Conservation (phyloP, 371 early-diverging fungal species). For the Umbelopsis sp. region DNA sequence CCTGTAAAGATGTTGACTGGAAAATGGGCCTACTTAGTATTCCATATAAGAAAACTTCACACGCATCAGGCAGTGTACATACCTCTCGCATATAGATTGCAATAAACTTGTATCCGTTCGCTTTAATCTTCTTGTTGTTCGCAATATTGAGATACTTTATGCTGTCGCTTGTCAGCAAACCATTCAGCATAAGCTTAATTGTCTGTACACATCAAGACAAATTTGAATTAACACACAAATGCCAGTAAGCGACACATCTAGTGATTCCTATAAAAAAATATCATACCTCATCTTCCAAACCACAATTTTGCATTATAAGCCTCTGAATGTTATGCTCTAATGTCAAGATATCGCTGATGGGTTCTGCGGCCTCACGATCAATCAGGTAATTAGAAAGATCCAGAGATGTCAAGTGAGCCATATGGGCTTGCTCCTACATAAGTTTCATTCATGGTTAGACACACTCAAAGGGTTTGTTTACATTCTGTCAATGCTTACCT, state of each 20-base stretch:
- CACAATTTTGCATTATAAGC: slow-evolving; percentile 59
- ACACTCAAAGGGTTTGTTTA: background rate
- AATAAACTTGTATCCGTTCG: slow-evolving; percentile 65
- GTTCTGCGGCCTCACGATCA: slow-evolving; percentile 47
- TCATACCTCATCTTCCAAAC: slow-evolving; percentile 69
- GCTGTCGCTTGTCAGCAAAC: slow-evolving; percentile 57
- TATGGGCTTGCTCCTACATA: slow-evolving; percentile 29
- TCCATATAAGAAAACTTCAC: background rate
- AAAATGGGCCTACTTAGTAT: background rate
- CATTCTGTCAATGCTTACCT: slow-evolving; percentile 23
- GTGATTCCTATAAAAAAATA: background rate
- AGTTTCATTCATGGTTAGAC: background rate
- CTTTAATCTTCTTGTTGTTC: slow-evolving; percentile 58
- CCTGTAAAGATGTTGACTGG: slow-evolving; percentile 44
- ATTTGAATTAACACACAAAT: background rate
- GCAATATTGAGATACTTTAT: slow-evolving; percentile 56
- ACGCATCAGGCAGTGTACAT: background rate
- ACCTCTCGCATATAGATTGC: slow-evolving; percentile 70
- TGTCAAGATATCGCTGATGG: slow-evolving; percentile 64
- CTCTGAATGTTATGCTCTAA: slow-evolving; percentile 60
- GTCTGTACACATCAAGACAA: slow-evolving; percentile 38
- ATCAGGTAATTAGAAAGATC: slow-evolving; percentile 51
- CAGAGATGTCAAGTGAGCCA: slow-evolving; percentile 39
- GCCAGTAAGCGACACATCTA: background rate
- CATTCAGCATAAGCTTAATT: slow-evolving; percentile 63